phyloP scores from a whole-genome alignment of 331 rosid genomes.

The Pyrus hybrid region DNA sequence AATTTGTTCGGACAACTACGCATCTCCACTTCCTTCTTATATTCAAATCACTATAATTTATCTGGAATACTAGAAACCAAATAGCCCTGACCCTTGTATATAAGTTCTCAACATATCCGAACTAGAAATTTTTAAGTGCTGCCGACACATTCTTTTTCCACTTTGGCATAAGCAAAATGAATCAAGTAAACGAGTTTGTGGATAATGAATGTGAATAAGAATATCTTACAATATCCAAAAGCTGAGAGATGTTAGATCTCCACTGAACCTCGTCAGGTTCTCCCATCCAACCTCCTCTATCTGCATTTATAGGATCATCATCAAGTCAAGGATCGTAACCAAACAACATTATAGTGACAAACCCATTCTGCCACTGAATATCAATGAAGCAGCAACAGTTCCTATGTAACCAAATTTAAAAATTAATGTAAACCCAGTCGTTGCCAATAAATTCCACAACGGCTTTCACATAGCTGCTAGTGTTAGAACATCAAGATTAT shows the following conservation, averaged over 20 bases:
- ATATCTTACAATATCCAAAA: constrained; percentile 22
- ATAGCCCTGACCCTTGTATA: not conserved
- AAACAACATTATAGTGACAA: not conserved
- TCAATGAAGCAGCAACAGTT: not conserved
- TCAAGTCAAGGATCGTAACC: constrained; percentile 6
- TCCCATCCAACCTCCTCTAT: constrained; percentile 42
- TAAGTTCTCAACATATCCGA: not conserved
- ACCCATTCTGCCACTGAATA: not conserved
- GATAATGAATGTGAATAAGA: not conserved
- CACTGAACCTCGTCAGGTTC: constrained; percentile 18
- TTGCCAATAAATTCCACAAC: not conserved
- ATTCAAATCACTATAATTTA: not conserved
- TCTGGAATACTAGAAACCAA: not conserved
- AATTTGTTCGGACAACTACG: not conserved
- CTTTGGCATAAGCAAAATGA: not conserved
- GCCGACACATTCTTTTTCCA: not conserved
- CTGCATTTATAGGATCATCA: constrained; percentile 8
- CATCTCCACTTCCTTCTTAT: not conserved
- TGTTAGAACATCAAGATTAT: not conserved
- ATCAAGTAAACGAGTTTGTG: not conserved
- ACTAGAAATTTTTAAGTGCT: not conserved
- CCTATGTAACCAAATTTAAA: not conserved
- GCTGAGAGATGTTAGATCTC: constrained; percentile 26
- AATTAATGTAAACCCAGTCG: not conserved
- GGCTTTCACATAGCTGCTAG: not conserved